Percentiles rank a stretch among this genome's conserved stretches.
These are phyloP conservation scores for Candolleomyces aberdarensis DNA, from an alignment of 768 basidiomycete species.

Conservation along the genomic window DNA sequence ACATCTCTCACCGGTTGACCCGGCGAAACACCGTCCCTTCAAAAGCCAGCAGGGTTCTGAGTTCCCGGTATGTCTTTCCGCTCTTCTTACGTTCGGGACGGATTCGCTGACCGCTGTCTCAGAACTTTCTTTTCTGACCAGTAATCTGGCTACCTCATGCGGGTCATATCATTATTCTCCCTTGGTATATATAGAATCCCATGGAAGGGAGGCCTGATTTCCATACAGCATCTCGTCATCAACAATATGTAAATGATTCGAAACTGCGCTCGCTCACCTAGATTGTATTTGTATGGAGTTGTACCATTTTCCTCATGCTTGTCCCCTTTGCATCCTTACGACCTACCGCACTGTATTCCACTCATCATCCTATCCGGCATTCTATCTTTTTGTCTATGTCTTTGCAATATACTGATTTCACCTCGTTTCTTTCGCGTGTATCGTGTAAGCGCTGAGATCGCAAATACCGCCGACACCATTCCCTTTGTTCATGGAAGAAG, in stretches of 20 bases:
- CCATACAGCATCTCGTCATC: conserved; percentile 3
- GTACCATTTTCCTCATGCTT: neutral
- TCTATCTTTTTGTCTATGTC: no score
- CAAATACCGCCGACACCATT: no score
- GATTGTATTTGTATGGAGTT: conserved; percentile 3
- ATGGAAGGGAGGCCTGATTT: no score
- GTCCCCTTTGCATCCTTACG: neutral
- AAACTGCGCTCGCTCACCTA: neutral
- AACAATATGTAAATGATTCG: neutral
- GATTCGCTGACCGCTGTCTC: conserved; percentile 4
- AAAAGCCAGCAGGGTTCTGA: conserved; percentile 28
- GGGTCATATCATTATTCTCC: neutral
- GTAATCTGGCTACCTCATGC: no score
- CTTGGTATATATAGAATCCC: neutral
- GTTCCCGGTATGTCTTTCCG: conserved; percentile 23
- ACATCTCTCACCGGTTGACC: conserved; percentile 18
- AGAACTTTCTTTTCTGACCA: conserved; percentile 1
- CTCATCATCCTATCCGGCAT: neutral
- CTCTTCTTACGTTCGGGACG: neutral
- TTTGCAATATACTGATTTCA: no score
- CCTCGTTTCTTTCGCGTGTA: no score
- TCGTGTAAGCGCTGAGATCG: no score
- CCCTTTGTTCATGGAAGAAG: no score
- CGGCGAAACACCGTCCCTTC: conserved; percentile 27
- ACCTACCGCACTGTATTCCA: neutral